Evolutionary conservation across 441 rosid species (phyloP).

Genomic region (Brassica balearica): DNA sequence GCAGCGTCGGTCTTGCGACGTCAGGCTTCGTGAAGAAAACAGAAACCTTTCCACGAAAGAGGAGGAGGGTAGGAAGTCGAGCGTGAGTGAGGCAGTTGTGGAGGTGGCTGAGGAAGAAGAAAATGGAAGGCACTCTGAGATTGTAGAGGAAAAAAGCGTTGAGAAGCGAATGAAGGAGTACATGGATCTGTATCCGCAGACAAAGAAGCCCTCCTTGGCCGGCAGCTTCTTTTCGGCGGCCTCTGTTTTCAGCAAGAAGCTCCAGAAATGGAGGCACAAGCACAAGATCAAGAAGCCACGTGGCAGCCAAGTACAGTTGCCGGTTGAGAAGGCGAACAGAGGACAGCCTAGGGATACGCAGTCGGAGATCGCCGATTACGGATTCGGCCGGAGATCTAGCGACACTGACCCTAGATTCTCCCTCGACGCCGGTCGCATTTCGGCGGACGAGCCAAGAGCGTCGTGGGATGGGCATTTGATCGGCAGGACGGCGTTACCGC

Average conservation of each 20-base stretch:
- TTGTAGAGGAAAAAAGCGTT: slow-evolving; percentile 49
- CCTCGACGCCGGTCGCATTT: slow-evolving; percentile 68
- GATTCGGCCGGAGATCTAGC: slow-evolving; percentile 84
- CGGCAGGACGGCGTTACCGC: slow-evolving; percentile 45
- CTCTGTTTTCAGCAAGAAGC: slow-evolving; percentile 84
- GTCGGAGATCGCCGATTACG: slow-evolving; percentile 91
- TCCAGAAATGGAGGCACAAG: slow-evolving; percentile 90
- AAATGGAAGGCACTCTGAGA: slow-evolving; percentile 8
- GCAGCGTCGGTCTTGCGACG: slow-evolving; percentile 92
- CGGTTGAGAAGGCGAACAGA: slow-evolving; percentile 77
- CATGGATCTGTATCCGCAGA: slow-evolving; percentile 82
- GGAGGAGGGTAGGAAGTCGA: slow-evolving; percentile 50
- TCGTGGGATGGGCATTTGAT: slow-evolving; percentile 87
- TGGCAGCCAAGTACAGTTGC: slow-evolving; percentile 47
- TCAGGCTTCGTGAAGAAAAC: slow-evolving; percentile 76
- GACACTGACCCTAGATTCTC: slow-evolving; percentile 94
- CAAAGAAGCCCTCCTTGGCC: slow-evolving; percentile 72
- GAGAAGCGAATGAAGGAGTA: slow-evolving; percentile 82
- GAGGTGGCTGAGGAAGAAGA: slow-evolving; percentile 53
- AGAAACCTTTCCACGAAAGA: slow-evolving; percentile 50
- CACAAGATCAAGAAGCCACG: slow-evolving; percentile 77
- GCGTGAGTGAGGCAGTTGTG: slow-evolving; percentile 52
- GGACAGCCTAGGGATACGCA: slow-evolving; percentile 69
- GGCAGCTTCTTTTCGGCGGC: slow-evolving; percentile 95
- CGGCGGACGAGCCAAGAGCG: slow-evolving; percentile 76